Evolutionary conservation across 805 yeast genomes (phyloP), one percentile per base, ranked within the genome.

Genomic region (Metschnikowia colocasiae): DNA sequence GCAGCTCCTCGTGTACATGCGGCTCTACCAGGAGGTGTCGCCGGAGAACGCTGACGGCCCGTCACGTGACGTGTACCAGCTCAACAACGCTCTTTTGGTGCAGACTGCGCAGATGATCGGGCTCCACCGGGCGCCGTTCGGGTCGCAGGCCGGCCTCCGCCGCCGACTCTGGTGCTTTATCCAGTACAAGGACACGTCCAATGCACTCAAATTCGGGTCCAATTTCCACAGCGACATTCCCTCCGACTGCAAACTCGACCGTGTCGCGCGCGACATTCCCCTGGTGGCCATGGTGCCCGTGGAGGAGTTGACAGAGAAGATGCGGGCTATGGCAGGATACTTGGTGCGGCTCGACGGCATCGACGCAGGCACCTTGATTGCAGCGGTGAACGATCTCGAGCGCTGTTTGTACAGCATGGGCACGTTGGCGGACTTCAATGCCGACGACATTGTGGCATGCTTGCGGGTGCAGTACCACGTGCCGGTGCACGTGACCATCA

Each of bases 1-100:
- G 5, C 59, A 56, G 43, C 48, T 51, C 16, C 34, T 51, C 29
- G 44, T 51, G 6, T 51, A 42, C 25, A 41, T 48, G 36, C 37
- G 53, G 6, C 38, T 51, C 16, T 56, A 56, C 46, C 43, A 49
- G 48, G 47, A 45, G 20, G 9, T 51, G 6, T 55, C 58, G 1
- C 58, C 59, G 6, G 59, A 56, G 15, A 50, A 55, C 20, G 41
- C 53, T 6, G 59, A 56, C 10, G 59, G 59, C 6, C 58, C 58
- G 6, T 50, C 46, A 9, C 42, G 56, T 6, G 54, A 55, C 42
- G 45, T 47, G 37, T 51, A 44, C 46, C 58, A 49, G 40, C 48
- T 53, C 26, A 51, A 50, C 38, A 47, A 48, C 23, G 57, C 58
- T 3, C 46, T 51, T 10, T 25, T 56, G 29, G 45, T 53, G 13